Conservation (phyloP, 805 yeast genomes). For the Ogataea paradorogensis region DNA sequence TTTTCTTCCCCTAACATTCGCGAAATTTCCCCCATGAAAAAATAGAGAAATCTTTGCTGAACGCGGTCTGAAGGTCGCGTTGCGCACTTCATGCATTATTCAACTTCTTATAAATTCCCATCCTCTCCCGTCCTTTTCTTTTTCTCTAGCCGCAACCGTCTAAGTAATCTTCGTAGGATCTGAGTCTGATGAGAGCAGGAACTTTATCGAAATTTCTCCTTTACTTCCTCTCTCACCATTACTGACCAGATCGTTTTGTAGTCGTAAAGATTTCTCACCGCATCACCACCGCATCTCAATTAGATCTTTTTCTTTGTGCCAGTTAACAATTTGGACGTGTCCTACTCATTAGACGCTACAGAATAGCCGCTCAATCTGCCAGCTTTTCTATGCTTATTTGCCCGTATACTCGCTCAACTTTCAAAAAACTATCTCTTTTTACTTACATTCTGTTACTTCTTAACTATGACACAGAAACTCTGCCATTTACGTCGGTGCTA, state of each 20-base stretch:
- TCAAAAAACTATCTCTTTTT: background rate
- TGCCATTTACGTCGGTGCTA: background rate
- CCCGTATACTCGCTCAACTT: background rate
- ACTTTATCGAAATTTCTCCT: background rate
- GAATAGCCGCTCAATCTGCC: constrained; percentile 2
- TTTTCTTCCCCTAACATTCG: constrained; percentile 4
- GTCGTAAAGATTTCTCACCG: background rate
- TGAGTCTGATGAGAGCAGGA: background rate
- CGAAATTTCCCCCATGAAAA: background rate
- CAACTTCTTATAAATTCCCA: background rate
- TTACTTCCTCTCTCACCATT: background rate
- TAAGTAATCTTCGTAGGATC: background rate
- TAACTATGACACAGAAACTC: constrained; percentile 5
- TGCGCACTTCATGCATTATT: background rate
- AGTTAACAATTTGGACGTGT: constrained; percentile 3
- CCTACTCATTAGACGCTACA: background rate
- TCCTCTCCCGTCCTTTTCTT: background rate
- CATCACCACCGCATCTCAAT: background rate
- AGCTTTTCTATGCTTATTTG: constrained; percentile 1
- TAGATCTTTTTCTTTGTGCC: background rate
- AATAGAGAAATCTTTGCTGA: background rate
- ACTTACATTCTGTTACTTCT: background rate
- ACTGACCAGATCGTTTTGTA: background rate
- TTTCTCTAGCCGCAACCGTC: no score
- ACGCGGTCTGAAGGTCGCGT: constrained; percentile 2